phyloP scores from a whole-genome alignment of 2,329 filamentous ascomycete genomes.

The Colletotrichum sp. region DNA sequence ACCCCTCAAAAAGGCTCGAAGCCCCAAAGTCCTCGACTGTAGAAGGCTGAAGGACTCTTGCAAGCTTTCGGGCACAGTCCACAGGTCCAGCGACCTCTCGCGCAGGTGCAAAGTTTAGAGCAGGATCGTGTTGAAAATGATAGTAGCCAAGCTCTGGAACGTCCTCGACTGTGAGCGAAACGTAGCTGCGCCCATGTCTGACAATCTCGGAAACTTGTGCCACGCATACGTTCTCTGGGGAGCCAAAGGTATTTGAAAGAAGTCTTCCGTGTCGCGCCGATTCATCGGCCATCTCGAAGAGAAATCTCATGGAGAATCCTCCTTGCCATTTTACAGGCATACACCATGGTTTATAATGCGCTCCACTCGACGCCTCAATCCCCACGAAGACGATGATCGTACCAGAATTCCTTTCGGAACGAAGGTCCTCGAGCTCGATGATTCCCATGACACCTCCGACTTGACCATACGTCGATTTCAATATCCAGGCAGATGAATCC shows the following conservation, averaged over 20 bases:
- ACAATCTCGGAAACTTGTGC: background rate
- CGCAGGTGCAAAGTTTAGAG: background rate
- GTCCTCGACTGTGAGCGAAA: background rate
- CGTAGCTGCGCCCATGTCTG: background rate
- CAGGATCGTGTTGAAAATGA: background rate
- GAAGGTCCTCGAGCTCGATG: background rate
- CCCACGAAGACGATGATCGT: background rate
- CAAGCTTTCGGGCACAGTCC: background rate
- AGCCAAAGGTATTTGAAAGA: background rate
- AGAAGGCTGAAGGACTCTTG: background rate
- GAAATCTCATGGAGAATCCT: background rate
- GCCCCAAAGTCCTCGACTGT: background rate
- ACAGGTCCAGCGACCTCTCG: background rate
- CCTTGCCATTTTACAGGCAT: background rate
- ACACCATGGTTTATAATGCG: background rate
- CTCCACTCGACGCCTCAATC: rapidly evolving
- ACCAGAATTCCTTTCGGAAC: background rate
- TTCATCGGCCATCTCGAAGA: background rate
- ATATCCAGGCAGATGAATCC: background rate
- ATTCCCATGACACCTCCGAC: background rate
- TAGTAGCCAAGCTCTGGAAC: background rate
- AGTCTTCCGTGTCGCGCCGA: background rate
- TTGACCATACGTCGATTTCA: background rate
- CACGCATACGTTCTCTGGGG: background rate
- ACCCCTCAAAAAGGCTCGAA: background rate